Evolutionary conservation across 805 yeast species (phyloP).

Genomic region (Yamadazyma paraphyllophila): DNA sequence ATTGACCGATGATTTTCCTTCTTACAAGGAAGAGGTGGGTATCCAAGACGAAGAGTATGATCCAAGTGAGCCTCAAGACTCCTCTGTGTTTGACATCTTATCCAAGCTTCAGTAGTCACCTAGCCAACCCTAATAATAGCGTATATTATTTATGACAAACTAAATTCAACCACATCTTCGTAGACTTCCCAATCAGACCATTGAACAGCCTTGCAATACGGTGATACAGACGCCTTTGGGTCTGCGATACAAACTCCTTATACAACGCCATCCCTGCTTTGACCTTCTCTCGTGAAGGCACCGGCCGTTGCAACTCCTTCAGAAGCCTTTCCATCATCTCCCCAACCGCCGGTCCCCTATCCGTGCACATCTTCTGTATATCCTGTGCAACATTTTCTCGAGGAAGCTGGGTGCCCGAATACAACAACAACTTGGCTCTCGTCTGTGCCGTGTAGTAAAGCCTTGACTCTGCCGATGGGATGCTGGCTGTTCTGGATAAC

Average conservation of each 20-base stretch:
- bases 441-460: slow-evolving; percentile 66
- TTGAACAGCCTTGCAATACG: not conserved
- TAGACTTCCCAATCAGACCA: not conserved
- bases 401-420: slow-evolving; percentile 23
- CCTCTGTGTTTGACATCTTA: slow-evolving; percentile 30
- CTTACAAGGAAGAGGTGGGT: not conserved
- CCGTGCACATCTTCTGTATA: slow-evolving; percentile 12
- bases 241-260: not conserved
- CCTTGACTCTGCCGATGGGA: slow-evolving; percentile 26
- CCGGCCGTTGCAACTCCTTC: slow-evolving; percentile 7
- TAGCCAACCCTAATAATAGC: too few species aligned
- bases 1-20: too few species aligned
- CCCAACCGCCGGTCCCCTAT: slow-evolving; percentile 11
- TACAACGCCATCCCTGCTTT: slow-evolving; percentile 7
- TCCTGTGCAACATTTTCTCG: slow-evolving; percentile 7
- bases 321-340: not conserved
- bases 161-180: too few species aligned
- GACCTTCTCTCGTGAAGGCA: slow-evolving; percentile 11
- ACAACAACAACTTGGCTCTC: slow-evolving; percentile 52
- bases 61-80: not conserved
- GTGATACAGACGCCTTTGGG: not conserved
- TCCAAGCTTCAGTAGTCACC: slow-evolving; percentile 27
- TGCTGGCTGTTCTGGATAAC: slow-evolving; percentile 12
- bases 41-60: slow-evolving; percentile 21
- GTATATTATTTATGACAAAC: too few species aligned